Evolutionary conservation across 2,329 filamentous ascomycete genomes (phyloP), one percentile per base, ranked within the genome.

Genomic region (Penicillium sp.): DNA sequence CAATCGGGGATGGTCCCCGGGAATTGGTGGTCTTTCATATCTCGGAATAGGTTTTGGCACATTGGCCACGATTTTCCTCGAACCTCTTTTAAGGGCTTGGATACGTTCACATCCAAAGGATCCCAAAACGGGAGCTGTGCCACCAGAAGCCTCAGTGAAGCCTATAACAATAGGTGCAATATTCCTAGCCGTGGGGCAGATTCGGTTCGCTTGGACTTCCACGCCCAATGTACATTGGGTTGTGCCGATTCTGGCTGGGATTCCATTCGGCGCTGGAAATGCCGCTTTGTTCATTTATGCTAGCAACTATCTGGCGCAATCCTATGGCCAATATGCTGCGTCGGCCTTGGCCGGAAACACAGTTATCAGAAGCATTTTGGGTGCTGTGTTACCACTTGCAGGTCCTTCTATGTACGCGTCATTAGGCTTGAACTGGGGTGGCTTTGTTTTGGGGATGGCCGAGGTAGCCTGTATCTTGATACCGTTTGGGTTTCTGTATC

Each of bases 171-270:
- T 95, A n/a, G 90, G 88, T 2, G 84, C 89, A 0, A 71, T 92
- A 1, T 77, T 89, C 1, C 83, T 88, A 0, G 87, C 91, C 0
- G 70, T 90, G 2, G 91, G 91, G 6, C 86, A 95, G 71, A 80
- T 96, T 16, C 87, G 86, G 69, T 96, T 96, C 68, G 84, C 89
- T 0, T 95, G 90, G 91, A 95, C 91, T 0, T 91, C 86, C 54
- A 84, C 90, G 0, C 91, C 91, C 0, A 75, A 73, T 0, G 88
- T 93, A 22, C 91, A 92, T 70, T 94, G 89, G 87, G 84, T 90
- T 13, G 79, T 84, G n/a, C 86, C 90, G 0, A 87, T 94, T 43
- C 75, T 89, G 0, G 88, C 90, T 1, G 89, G 90, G 1, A 81
- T 94, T n/a, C 89, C 88, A 0, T 94, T 93, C 62, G 90, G 90